Evolutionary conservation across 768 basidiomycete genomes (phyloP), one percentile per base, ranked within the genome.

Genomic region (Pluteus cervinus): DNA sequence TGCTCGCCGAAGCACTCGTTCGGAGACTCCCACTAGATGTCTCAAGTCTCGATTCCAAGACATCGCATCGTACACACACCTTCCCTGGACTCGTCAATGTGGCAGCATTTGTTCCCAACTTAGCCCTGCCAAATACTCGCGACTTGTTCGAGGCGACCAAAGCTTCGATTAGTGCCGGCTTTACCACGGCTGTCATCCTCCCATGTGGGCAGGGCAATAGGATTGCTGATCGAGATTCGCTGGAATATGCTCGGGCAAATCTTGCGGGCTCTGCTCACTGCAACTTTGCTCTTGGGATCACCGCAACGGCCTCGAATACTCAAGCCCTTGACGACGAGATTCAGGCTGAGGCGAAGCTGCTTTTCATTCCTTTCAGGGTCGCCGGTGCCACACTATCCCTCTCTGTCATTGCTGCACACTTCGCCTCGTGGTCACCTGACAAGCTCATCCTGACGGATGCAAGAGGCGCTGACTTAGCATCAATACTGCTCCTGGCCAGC

Each of bases 401-500:
- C 36, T 75, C 89, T 12, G 71, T 73, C 8, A 76, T 93, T 34
- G 89, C 93, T 1, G 71, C 78, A 8, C 88, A 96, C 57, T 96
- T 99, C 55, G 71, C 86, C 5, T 71, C 83, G 1, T 98, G 96
- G 94, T 84, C 93, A 0, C 48, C 62, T 3, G 88, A 96, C 49
- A 94, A 91, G 64, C 83, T 83, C n/a, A 88, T 99, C 53, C 70
- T 97, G 38, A 92, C 94, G 3, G 85, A 98, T 54, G 94, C 96
- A 15, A 83, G 84, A 54, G 84, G 88, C 9, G 83, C 91, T 2
- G 86, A 92, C 47, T 76, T 98, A 8, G 94, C 96, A 1, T 96
- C 94, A 1, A 75, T 97, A 24, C 75, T 99, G 22, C 73, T 99
- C 18, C 65, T 98, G 32, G 92, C 94, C n/a, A 93, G 88, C 50